Base-by-base conservation (phyloP, 2,329 filamentous ascomycete genomes). In the Fusarium domesticum region DNA sequence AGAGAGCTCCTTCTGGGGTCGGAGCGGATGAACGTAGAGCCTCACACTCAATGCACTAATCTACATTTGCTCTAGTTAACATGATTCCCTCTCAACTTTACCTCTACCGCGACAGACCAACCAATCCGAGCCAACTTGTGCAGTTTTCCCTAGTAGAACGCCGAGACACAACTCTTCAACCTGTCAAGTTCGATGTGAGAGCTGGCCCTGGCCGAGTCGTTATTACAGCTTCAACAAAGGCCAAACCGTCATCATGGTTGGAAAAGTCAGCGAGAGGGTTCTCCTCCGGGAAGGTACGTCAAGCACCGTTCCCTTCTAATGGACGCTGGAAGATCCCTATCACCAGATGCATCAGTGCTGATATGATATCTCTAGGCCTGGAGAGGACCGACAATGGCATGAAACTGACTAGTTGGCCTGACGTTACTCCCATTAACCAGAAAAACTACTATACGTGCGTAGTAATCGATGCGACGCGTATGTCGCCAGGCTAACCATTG, bases 361-460 rank as follows among this genome's bases (percentile, higher is more conserved):
- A 64, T 25, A 31, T 42, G 34, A 33, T 37, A 32, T 18, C 18
- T 30, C 65, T n/a, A 96, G 92, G 93, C 55, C 83, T 98, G 54
- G 89, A 95, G 72, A 82, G 92, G 64, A 97, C 93, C 48, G 93
- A 98, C 75, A 98, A 98, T 80, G 91, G 92, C 71, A 92, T 98
- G 85, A 93, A 91, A 64, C 81, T 93, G 64, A 88, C 90, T 37
- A 95, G 80, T 66, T 98, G 93, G 92, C 92, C 93, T 8, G 86
- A 93, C 63, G 84, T 96, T 45, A 78, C 81, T 34, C 89, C 93
- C 60, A 98, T 98, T 70, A 98, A 98, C 66, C 93, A 98, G 69
- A 98, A 98, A 74, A 98, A 98, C 69, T 98, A 98, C 70, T 96
- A 96, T 68, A 96, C 91, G 89, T 93, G 77, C 50, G 83, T 73